Evolutionary conservation across 106 monocot species (phyloP).

Genomic region (Dendrobium officinale): DNA sequence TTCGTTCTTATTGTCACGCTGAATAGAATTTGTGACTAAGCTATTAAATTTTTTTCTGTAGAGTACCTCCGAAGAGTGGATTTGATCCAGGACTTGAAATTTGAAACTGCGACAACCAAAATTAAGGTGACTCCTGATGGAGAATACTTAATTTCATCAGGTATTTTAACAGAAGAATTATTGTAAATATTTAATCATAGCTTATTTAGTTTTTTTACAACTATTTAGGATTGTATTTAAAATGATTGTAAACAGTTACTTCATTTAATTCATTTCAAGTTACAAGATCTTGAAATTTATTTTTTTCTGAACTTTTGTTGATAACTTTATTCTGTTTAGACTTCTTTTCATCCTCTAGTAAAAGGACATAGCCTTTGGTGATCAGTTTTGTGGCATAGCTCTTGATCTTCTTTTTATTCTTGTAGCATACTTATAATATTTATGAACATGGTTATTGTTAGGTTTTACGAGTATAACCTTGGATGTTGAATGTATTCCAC

Average conservation of each 20-base stretch:
- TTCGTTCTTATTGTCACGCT: background rate
- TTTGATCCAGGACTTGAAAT: conserved; percentile 86
- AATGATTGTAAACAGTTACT: background rate
- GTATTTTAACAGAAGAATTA: conserved; percentile 17
- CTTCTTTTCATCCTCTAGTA: background rate
- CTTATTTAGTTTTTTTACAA: background rate
- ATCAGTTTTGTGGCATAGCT: background rate
- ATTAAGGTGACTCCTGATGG: conserved; percentile 91
- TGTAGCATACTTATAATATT: background rate
- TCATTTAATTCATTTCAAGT: background rate
- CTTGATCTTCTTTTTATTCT: background rate
- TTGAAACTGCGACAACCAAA: conserved; percentile 80
- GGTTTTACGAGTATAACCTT: background rate
- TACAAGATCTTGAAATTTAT: background rate
- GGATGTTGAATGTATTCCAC: background rate
- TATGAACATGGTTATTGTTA: background rate
- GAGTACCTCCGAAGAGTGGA: conserved; percentile 69
- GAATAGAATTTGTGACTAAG: background rate
- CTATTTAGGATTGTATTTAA: background rate
- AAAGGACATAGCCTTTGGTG: background rate
- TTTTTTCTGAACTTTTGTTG: background rate
- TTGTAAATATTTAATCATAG: background rate
- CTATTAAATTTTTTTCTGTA: conserved; percentile 2
- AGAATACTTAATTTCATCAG: conserved; percentile 85
- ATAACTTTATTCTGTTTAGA: background rate